phyloP scores from a whole-genome alignment of 2,329 filamentous ascomycete genomes.

The Penicillium sp. region DNA sequence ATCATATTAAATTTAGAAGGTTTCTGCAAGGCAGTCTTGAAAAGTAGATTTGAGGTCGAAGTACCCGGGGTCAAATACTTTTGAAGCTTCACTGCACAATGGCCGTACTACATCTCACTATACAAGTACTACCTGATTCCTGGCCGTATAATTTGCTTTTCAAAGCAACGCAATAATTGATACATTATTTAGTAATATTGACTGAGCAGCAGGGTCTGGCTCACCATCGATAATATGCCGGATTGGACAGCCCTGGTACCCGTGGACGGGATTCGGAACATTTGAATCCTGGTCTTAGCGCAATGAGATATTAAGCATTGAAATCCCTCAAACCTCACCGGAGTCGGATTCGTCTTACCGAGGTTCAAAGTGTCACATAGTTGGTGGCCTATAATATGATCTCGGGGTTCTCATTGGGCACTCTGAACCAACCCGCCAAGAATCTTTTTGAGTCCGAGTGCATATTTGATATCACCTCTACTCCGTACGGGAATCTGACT shows the following conservation, averaged over 20 bases:
- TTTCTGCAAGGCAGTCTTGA: too few species aligned
- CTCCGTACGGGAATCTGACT: background rate
- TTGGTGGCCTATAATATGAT: background rate
- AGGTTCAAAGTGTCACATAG: background rate
- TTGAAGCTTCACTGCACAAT: background rate
- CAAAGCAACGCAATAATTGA: too few species aligned
- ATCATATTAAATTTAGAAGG: too few species aligned
- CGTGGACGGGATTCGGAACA: too few species aligned
- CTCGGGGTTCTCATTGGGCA: background rate
- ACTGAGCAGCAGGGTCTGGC: too few species aligned
- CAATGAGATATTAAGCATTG: background rate
- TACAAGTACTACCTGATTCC: background rate
- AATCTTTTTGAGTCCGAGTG: conserved; percentile 2
- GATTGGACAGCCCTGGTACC: too few species aligned
- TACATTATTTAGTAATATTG: too few species aligned
- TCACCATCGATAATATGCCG: too few species aligned
- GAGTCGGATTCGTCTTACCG: background rate
- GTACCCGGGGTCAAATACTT: too few species aligned
- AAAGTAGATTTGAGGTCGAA: too few species aligned
- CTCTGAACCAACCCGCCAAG: background rate
- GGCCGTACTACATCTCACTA: background rate
- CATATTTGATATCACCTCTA: background rate
- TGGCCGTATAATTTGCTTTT: background rate
- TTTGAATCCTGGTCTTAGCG: background rate
- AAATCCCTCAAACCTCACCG: background rate